Base-by-base conservation (phyloP, 495 filamentous ascomycete genomes). In the Neurospora sp. region DNA sequence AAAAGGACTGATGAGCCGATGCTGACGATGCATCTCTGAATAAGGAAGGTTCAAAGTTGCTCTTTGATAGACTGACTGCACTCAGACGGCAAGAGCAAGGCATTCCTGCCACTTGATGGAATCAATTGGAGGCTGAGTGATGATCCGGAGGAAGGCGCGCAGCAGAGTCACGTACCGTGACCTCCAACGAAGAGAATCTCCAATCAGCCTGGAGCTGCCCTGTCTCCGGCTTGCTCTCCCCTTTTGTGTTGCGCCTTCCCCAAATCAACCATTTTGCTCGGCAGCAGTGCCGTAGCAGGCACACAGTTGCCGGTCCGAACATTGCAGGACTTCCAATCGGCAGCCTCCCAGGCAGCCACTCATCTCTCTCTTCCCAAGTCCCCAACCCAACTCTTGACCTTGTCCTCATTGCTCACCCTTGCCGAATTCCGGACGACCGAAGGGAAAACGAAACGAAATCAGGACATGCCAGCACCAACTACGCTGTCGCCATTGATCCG, bases 261-360 rank as follows among this genome's bases (percentile, higher is more conserved):
- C 42, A n/a, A 46, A 20, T 46, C 46, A 54, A 23, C 46, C 20
- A 23, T 14, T 31, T 59, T 59, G 23, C 48, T 62, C 5, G 54
- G 54, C 54, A 62, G 27, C 27, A 27, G 27, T n/a, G n/a, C n/a
- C n/a, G n/a, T n/a, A 31, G 23, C 11, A 62, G 54, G 54, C 54
- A 62, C 23, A 59, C 54, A 9, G 23, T 62, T 62, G 54, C 54
- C 54, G 54, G 23, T 62, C 54, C 48, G 12, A 31, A 62, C 1
- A 35, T 66, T 66, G 27, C 54, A 66, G 31, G 59, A 54, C 73
- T 72, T 72, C 77, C 77, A 78, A 78, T 78, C 77, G 77, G 77
- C 75, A 77, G 70, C 42, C 39, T 75, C 71, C 75, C 77, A 72
- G 44, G 16, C 70, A 31, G 54, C 5, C 70, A 31, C 27, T 44